These are phyloP conservation scores for Cryptosporidium baileyi DNA, from an alignment of 169 alveolate species.

Conservation along the genomic window DNA sequence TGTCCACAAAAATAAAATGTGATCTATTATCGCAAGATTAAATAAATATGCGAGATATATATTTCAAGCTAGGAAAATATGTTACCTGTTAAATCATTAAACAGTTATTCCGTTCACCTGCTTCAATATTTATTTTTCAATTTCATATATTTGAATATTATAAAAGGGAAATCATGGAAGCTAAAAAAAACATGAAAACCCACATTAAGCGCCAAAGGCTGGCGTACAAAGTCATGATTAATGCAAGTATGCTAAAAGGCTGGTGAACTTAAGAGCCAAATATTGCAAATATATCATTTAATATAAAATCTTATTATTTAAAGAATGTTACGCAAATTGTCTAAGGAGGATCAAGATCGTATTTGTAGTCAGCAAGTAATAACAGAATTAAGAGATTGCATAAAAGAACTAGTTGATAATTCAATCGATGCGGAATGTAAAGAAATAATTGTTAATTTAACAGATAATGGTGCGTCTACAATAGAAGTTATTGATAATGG, in stretches of 20 bases:
- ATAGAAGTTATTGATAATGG: constrained; percentile 93
- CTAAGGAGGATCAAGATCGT: constrained; percentile 53
- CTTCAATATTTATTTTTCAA: too few species aligned
- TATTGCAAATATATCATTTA: too few species aligned
- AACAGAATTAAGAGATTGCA: constrained; percentile 75
- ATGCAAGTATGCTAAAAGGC: too few species aligned
- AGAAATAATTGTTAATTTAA: constrained; percentile 82
- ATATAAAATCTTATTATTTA: neutral
- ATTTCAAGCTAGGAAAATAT: too few species aligned
- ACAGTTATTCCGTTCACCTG: too few species aligned
- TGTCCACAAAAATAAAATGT: too few species aligned
- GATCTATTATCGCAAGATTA: too few species aligned
- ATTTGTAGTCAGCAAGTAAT: constrained; percentile 72
- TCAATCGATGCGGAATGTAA: constrained; percentile 92
- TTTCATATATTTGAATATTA: too few species aligned
- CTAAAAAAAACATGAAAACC: constrained; percentile 49
- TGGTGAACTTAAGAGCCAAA: too few species aligned
- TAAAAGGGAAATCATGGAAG: too few species aligned
- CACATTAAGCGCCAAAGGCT: constrained; percentile 55
- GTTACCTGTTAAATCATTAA: too few species aligned
- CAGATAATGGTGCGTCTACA: constrained; percentile 86
- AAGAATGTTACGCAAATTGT: constrained; percentile 13
- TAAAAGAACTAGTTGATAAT: constrained; percentile 93
- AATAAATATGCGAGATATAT: too few species aligned
- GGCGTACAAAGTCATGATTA: neutral